Percentiles rank a stretch among this genome's conserved stretches.
Evolutionary conservation across 805 yeast genomes (phyloP).

Genomic region (Lipomyces kockii): DNA sequence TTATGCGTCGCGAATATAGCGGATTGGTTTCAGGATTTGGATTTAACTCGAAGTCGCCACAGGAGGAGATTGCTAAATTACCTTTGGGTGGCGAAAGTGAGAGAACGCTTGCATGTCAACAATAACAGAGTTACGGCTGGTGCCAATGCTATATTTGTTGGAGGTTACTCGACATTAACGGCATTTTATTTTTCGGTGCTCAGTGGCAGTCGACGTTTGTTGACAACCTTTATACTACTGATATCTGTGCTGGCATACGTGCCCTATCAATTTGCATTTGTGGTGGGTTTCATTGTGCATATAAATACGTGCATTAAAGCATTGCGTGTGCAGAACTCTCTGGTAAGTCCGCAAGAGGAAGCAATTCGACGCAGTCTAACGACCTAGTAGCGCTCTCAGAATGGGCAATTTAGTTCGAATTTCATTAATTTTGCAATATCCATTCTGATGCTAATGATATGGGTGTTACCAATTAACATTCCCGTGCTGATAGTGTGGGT

Average conservation of each 20-base stretch:
- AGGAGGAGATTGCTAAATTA: not conserved
- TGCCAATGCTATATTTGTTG: conserved; percentile 6
- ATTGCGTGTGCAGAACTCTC: conserved; percentile 14
- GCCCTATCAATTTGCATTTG: conserved; percentile 81
- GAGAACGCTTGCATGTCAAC: not conserved
- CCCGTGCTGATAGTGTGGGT: conserved; percentile 82
- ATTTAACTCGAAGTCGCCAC: conserved; percentile 2
- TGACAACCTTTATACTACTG: conserved; percentile 43
- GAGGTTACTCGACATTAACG: not conserved
- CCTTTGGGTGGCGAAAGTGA: not conserved
- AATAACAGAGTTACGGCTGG: not conserved
- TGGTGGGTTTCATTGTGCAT: conserved; percentile 65
- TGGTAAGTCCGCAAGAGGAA: conserved; percentile 9
- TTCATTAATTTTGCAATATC: conserved; percentile 66
- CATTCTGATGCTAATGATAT: conserved; percentile 66
- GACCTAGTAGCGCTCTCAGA: not conserved
- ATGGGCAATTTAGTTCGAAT: conserved; percentile 34
- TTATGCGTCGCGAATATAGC: conserved; percentile 12
- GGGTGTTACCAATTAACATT: conserved; percentile 77
- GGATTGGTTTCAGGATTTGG: conserved; percentile 10
- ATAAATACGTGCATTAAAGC: conserved; percentile 51
- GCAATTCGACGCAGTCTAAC: not conserved
- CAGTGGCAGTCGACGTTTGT: conserved; percentile 28
- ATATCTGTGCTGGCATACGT: conserved; percentile 61
- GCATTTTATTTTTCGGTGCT: conserved; percentile 10